These are phyloP conservation scores for Skeletonema potamos DNA, from an alignment of 108 stramenopile species.

Conservation along the genomic window DNA sequence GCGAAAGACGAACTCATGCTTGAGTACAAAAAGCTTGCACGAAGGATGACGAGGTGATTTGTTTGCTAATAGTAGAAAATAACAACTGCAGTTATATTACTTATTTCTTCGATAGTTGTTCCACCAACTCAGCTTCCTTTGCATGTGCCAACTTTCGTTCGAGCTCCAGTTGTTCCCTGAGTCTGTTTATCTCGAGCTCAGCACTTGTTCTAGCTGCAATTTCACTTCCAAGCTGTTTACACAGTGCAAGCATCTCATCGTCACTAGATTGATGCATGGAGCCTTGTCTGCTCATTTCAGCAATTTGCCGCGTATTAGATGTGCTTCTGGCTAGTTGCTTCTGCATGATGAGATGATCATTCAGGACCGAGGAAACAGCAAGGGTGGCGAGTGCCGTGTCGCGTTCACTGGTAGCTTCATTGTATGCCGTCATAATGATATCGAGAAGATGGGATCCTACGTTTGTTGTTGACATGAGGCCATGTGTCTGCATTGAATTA, in stretches of 20 bases:
- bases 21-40: constrained; percentile 73
- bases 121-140: constrained; percentile 33
- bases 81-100: not conserved
- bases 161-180: constrained; percentile 50
- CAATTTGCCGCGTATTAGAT: not conserved
- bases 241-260: constrained; percentile 57
- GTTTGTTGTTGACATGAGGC: not conserved
- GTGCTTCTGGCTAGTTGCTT: constrained; percentile 34
- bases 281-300: not conserved
- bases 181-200: constrained; percentile 53
- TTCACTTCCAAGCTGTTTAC: constrained; percentile 70
- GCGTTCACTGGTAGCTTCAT: constrained; percentile 56
- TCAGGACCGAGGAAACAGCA: constrained; percentile 56
- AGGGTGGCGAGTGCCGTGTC: constrained; percentile 67
- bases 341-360: constrained; percentile 56
- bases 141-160: constrained; percentile 40
- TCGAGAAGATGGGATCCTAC: constrained; percentile 8
- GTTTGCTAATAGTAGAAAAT: not conserved
- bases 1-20: constrained; percentile 84
- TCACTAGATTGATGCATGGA: constrained; percentile 38
- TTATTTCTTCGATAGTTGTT: constrained; percentile 5
- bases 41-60: constrained; percentile 3
- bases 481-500: constrained; percentile 1
- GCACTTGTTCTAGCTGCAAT: constrained; percentile 56
- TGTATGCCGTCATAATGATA: constrained; percentile 42